Evolutionary conservation across 345 rosid genomes (phyloP), one percentile per base, ranked within the genome.

Genomic region (Salix koriyanagi): DNA sequence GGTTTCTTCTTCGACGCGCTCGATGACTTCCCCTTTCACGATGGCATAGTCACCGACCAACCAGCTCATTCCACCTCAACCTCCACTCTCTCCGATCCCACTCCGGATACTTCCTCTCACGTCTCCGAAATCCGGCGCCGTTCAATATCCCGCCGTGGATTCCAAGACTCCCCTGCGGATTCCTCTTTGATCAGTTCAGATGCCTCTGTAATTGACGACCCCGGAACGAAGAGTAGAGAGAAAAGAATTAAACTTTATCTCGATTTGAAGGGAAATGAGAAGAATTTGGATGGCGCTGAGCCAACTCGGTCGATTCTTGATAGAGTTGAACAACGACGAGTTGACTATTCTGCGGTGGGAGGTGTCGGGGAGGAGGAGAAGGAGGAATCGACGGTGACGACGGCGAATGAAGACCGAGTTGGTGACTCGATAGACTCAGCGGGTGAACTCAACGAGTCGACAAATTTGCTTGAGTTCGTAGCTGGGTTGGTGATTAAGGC

Each of bases 401-500:
- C 58, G 67, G 56, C 30, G 78, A 60, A 71, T 44, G 73, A 64
- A 23, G 78, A 60, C 23, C 73, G 60, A 48, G 66, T 56, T 48
- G 54, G 60, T 44, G 75, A 60, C 36, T 72, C 84, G 8, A 77
- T 7, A 2, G 74, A 23, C 32, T 58, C 73, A n/a, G 75, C 79
- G 15, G 77, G 62, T 61, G 81, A 81, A 78, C 79, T 60, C 14
- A 77, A 41, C 32, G 92, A 82, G 10, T 50, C 79, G 5, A 32
- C 69, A 18, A 81, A 81, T 81, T 84, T 86, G 69, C 85, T 89
- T 52, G 79, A 80, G 56, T 78, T 73, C 37, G n/a, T 87, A 50
- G 89, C 80, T 74, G 88, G 75, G 2, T 69, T 93, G 76, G 70
- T 91, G 77, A 84, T 89, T 46, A 90, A 89, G 87, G 94, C 94